Base-by-base conservation (phyloP, 2,329 filamentous ascomycete species). In the Akanthomyces uredinophilus region DNA sequence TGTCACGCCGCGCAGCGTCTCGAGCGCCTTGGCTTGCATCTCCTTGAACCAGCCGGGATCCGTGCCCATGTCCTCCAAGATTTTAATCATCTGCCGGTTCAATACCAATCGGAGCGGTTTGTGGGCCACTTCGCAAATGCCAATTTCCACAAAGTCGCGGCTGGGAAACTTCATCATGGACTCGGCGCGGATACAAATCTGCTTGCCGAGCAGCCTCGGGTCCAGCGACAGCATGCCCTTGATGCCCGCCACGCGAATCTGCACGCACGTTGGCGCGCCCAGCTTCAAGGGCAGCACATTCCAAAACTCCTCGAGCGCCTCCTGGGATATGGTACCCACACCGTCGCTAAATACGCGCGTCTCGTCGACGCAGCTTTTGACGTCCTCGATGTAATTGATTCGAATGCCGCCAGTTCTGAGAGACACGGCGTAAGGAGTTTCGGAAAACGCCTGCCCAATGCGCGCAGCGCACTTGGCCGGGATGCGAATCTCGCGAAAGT, bases 1-100 rank as follows among this genome's bases (percentile, higher is more conserved):
- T 0, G 87, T 87, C 52, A 89, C 84, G 13, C 74, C 73, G 3
- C 85, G 81, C 5, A 96, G 76, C 14, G 81, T 76, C 0, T 80
- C 66, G 4, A 95, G 74, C 32, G 87, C 87, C n/a, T 77, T 75
- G 0, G 78, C 75, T 71, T 95, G 91, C 1, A 91, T 74, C 0
- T 78, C 68, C 13, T 88, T 70, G 66, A 96, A 94, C 71, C 83
- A 88, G 0, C 73, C 61, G 1, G 76, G 69, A 0, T 78, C 70
- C 0, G 89, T 85, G 0, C 82, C 81, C 72, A 94, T 86, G 66
- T 96, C 92, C 69, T 96, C 92, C 1, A 96, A 73, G 5, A 96
- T 92, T 71, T 96, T 96, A 75, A 96, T 92, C 64, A 93, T 79
- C 66, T 91, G 90, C 1, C 89, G 86, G 68, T 96, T 96, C 1